These are phyloP conservation scores for Fomitopsis serialis DNA, from an alignment of 768 basidiomycete species.

Conservation along the genomic window DNA sequence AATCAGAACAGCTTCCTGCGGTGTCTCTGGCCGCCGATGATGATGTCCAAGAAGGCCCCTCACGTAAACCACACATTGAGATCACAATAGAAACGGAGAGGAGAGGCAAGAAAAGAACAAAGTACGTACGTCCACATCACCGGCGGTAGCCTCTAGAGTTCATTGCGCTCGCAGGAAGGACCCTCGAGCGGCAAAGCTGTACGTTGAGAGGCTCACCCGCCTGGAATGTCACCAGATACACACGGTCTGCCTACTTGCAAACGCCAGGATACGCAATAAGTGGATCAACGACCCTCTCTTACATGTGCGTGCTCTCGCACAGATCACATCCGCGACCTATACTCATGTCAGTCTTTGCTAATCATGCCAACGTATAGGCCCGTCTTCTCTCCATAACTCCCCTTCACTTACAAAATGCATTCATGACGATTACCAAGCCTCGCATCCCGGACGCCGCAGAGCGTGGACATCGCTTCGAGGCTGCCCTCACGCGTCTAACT, in stretches of 20 bases:
- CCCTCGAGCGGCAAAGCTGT: constrained; percentile 34
- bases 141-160: not conserved
- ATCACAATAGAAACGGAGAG: constrained; percentile 55
- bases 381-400: constrained; percentile 86
- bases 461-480: constrained; percentile 86
- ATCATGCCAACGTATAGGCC: constrained; percentile 46
- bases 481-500: constrained; percentile 63
- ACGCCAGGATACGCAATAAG: constrained; percentile 68
- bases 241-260: constrained; percentile 73
- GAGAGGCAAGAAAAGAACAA: constrained; percentile 35
- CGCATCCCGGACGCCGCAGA: constrained; percentile 73
- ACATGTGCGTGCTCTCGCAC: constrained; percentile 53
- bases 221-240: constrained; percentile 89
- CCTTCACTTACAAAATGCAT: constrained; percentile 70
- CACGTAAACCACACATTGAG: constrained; percentile 49
- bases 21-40: constrained; percentile 3
- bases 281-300: constrained; percentile 82
- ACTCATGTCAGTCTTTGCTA: constrained; percentile 5
- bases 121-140: constrained; percentile 34
- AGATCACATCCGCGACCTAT: not conserved
- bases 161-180: constrained; percentile 28
- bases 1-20: constrained; percentile 5
- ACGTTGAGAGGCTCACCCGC: constrained; percentile 67
- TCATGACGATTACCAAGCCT: constrained; percentile 77
- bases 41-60: constrained; percentile 18